Base-by-base conservation (phyloP, 1,284 basidiomycete genomes). In the Melampsora americana region DNA sequence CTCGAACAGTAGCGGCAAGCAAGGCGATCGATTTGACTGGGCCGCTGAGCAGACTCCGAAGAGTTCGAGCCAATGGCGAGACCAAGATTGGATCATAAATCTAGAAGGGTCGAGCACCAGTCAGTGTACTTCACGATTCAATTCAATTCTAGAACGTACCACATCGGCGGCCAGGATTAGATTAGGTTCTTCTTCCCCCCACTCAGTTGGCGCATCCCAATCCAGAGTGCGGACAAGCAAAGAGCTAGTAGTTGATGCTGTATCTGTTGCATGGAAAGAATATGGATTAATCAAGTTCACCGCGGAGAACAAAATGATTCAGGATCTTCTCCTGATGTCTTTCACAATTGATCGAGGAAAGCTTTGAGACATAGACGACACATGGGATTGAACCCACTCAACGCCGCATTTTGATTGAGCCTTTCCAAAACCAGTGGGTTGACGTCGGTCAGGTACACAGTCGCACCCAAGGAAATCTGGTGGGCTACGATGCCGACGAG, bases 111-210 rank as follows among this genome's bases (percentile, higher is more conserved):
- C 18, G 23, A 53, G 23, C 11, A 53, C 50, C 18, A 9, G 23
- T 53, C 50, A 53, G 50, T 20, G 20, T 1, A 53, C 23, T 12
- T 6, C 23, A 53, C 16, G 50, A 53, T 6, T 53, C 16, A 14
- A 53, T 9, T 26, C 23, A 53, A 14, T 53, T 9, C 16, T 53
- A 14, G 7, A 53, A 6, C 50, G 16, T 20, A 74, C 71, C n/a
- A 74, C 64, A 60, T 74, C 71, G 28, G 71, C 71, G 5, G 62
- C 71, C 39, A 74, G 65, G 53, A 74, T 30, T 1, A 74, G 30
- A 20, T 48, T 42, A 12, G 42, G 42, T 46, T 39, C 6, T 20
- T 16, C 14, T 59, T 32, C 30, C 12, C 18, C 16, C 23, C 56
- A 30, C 14, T 66, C 48, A 26, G 35, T 42, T 12, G 39, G 44